Percentiles rank a stretch among this genome's conserved stretches.
phyloP scores from a whole-genome alignment of 2,329 filamentous ascomycete genomes.

The Exophiala sideris region DNA sequence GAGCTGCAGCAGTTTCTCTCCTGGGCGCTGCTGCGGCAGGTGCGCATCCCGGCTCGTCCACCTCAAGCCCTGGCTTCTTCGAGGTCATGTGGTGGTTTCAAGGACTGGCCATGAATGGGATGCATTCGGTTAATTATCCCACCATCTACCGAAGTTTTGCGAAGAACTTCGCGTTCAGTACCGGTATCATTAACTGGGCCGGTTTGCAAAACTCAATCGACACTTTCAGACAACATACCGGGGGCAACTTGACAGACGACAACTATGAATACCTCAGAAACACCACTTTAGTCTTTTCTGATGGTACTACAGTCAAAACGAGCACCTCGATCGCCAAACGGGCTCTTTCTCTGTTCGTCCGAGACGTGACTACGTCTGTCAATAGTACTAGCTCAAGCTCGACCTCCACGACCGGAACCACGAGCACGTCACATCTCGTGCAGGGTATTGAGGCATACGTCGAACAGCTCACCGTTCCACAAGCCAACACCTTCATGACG shows the following conservation, averaged over 20 bases:
- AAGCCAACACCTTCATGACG: constrained; percentile 94
- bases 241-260: constrained; percentile 79
- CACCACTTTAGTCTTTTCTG: constrained; percentile 67
- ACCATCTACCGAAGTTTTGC: constrained; percentile 83
- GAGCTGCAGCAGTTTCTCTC: constrained; percentile 70
- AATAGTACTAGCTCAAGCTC: constrained; percentile 30
- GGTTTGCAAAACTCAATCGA: constrained; percentile 79
- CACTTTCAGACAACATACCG: constrained; percentile 72
- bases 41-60: constrained; percentile 57
- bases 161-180: constrained; percentile 91
- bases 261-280: constrained; percentile 73
- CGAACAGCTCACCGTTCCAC: constrained; percentile 79
- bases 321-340: constrained; percentile 53
- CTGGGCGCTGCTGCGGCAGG: constrained; percentile 65
- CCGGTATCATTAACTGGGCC: constrained; percentile 79
- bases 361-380: constrained; percentile 46
- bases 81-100: constrained; percentile 91
- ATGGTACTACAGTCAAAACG: constrained; percentile 53
- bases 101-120: constrained; percentile 89
- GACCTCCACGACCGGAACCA: constrained; percentile 33
- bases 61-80: constrained; percentile 76
- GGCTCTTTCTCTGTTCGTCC: constrained; percentile 53
- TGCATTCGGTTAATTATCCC: constrained; percentile 88
- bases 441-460: constrained; percentile 76
- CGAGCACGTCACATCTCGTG: constrained; percentile 56